Conservation (phyloP, 768 basidiomycete species). For the Floccularia luteovirens region DNA sequence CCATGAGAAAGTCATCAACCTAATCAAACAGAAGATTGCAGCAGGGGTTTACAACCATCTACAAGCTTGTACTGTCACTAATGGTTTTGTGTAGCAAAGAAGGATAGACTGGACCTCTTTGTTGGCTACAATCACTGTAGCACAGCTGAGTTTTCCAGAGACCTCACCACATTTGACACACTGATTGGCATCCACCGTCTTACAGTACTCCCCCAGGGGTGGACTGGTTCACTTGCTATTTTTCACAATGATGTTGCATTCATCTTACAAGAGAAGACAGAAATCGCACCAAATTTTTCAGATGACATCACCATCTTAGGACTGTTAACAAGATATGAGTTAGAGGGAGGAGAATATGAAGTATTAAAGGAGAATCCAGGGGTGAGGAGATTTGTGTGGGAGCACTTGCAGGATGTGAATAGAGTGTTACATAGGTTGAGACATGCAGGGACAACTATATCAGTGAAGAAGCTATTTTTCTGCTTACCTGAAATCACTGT, state of each 20-base stretch:
- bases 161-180: constrained; percentile 33
- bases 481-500: not conserved
- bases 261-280: constrained; percentile 7
- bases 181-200: constrained; percentile 20
- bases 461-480: constrained; percentile 13
- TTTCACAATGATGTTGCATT: constrained; percentile 10
- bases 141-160: constrained; percentile 18
- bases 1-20: constrained; percentile 18
- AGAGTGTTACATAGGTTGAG: constrained; percentile 10
- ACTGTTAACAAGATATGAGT: constrained; percentile 7
- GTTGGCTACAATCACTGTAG: constrained; percentile 26
- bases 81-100: constrained; percentile 34
- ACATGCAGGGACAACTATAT: constrained; percentile 17
- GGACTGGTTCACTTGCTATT: constrained; percentile 8
- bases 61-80: constrained; percentile 26
- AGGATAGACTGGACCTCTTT: constrained; percentile 27
- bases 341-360: constrained; percentile 6
- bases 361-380: constrained; percentile 7
- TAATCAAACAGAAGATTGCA: constrained; percentile 25
- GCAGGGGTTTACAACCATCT: constrained; percentile 30
- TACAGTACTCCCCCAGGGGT: constrained; percentile 27
- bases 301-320: constrained; percentile 5
- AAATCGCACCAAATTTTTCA: not conserved
- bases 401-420: constrained; percentile 7
- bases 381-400: constrained; percentile 11